These are phyloP conservation scores for Globisporangium mamillatum DNA, from an alignment of 352 stramenopile species.

Conservation along the genomic window DNA sequence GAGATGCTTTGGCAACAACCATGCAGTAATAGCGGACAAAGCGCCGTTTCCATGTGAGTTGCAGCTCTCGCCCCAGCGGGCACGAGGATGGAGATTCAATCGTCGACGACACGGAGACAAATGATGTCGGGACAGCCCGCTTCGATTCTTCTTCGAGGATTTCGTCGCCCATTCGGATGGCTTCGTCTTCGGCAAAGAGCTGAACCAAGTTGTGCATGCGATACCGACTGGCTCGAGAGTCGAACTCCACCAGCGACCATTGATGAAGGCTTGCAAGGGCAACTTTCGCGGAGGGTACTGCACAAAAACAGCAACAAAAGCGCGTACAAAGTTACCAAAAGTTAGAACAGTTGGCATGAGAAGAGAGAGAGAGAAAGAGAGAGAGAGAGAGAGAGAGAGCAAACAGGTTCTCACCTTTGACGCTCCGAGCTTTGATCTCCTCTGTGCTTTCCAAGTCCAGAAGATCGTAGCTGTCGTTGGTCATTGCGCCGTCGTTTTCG, in stretches of 20 bases:
- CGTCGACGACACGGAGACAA: conserved; percentile 24
- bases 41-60: conserved; percentile 74
- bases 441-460: conserved; percentile 71
- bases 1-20: conserved; percentile 69
- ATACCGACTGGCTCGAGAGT: conserved; percentile 64
- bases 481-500: conserved; percentile 80
- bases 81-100: conserved; percentile 29
- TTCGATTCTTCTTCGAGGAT: conserved; percentile 27
- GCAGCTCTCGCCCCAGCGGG: conserved; percentile 52
- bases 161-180: conserved; percentile 50
- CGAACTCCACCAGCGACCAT: conserved; percentile 81
- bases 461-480: conserved; percentile 72
- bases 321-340: not conserved
- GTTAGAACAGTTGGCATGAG: not conserved
- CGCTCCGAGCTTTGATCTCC: conserved; percentile 52
- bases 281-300: conserved; percentile 44
- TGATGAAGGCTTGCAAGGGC: conserved; percentile 66
- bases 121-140: conserved; percentile 28
- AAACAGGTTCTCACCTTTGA: conserved; percentile 23
- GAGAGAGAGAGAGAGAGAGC: not conserved
- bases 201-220: conserved; percentile 84
- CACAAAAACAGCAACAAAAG: not conserved
- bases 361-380: not conserved
- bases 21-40: conserved; percentile 88
- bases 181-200: conserved; percentile 81